Base-by-base conservation (phyloP, 176 grass and related monocot genomes). In the Miscanthus lutarioriparius region DNA sequence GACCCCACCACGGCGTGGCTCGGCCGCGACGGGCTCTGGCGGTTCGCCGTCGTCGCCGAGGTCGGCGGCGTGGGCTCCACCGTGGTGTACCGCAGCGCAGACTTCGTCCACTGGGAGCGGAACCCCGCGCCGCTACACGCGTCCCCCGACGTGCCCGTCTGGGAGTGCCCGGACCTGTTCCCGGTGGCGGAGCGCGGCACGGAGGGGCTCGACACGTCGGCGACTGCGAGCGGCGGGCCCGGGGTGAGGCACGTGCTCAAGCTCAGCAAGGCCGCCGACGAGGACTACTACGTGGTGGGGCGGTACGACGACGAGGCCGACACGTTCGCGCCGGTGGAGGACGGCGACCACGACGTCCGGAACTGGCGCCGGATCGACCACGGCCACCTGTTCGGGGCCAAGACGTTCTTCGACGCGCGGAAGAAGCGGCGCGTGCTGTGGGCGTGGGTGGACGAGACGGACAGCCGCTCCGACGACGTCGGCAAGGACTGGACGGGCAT, bases 131-230 rank as follows among this genome's bases (percentile, higher is more conserved):
- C 89, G 22, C 38, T 93, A 82, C 87, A 91, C 67, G 16, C 38
- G 6, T 84, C 89, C 16, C 37, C 30, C 13, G 68, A 2, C 35
- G 30, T 77, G 1, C 74, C 64, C 10, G 83, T 85, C 69, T 80
- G 85, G 75, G 91, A 97, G 83, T 97, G 94, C 79, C 91, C 94
- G 1, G 94, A 97, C 83, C 77, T 97, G 23, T 97, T 91, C 47
- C 94, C 94, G 4, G 91, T 97, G 23, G 76, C 86, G 25, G 63
- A 70, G 25, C 64, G 63, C 23, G 89, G 91, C 28, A 15, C 19
- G 25, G 44, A 74, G 12, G 89, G 86, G 3, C 76, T 96, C 20
- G 84, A 91, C 70, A 22, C 74, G 33, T 82, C 84, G 1, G 77
- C 37, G 37, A 32, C 1, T 32, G 63, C 15, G 15, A 51, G 56